Evolutionary conservation across 768 basidiomycete species (phyloP).

Genomic region (Podaxis rugospora): DNA sequence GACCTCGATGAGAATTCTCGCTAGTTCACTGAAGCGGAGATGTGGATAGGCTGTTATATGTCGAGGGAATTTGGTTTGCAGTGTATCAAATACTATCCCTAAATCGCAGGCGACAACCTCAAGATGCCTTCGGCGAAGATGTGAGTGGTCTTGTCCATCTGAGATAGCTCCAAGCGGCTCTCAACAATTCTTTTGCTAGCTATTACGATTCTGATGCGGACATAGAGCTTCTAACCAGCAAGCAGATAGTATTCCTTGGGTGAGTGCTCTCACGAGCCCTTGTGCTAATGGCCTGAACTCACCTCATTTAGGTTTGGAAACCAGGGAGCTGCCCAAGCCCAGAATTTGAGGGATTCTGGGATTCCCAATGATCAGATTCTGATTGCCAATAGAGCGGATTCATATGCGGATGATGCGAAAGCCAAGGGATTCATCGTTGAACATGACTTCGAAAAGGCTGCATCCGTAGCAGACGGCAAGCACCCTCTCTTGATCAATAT

Average conservation of each 20-base stretch:
- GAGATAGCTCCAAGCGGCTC: too few relatives aligned
- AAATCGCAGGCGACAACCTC: neutral
- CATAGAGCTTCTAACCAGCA: slow-evolving; percentile 38
- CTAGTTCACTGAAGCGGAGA: neutral
- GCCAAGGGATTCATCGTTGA: slow-evolving; percentile 54
- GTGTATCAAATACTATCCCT: neutral
- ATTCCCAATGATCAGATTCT: slow-evolving; percentile 58
- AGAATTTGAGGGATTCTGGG: slow-evolving; percentile 60
- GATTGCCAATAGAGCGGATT: slow-evolving; percentile 53
- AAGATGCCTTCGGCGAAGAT: slow-evolving; percentile 48
- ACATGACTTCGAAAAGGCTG: slow-evolving; percentile 53
- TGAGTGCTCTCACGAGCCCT: slow-evolving; percentile 18
- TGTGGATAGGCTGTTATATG: neutral
- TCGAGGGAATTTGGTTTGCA: neutral
- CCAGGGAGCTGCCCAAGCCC: slow-evolving; percentile 63
- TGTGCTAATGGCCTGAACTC: neutral
- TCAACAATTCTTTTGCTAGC: slow-evolving; percentile 21
- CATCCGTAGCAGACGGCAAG: slow-evolving; percentile 50
- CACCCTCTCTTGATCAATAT: neutral
- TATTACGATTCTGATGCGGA: slow-evolving; percentile 65
- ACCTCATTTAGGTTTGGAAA: slow-evolving; percentile 49
- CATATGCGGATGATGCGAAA: slow-evolving; percentile 54
- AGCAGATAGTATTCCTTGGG: slow-evolving; percentile 60
- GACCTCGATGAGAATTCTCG: neutral
- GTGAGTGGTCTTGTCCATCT: slow-evolving; percentile 28